Conservation (phyloP, 2,329 filamentous ascomycete genomes). For the Fusarium sp. region DNA sequence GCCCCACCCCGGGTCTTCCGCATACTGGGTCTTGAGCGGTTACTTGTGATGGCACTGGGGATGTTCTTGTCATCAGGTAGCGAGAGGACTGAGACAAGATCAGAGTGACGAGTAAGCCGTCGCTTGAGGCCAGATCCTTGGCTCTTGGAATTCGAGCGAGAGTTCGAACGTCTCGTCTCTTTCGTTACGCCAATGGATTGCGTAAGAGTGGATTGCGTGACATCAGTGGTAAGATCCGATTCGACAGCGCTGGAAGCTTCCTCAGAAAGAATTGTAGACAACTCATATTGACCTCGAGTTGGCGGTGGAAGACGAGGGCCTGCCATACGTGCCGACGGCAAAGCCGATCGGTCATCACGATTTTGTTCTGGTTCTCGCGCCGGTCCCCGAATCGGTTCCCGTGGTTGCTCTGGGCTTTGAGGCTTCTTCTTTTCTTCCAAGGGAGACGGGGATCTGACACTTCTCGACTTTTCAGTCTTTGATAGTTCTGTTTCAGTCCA, state of each 20-base stretch:
- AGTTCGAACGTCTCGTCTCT: constrained; percentile 53
- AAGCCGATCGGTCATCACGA: constrained; percentile 29
- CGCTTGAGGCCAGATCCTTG: constrained; percentile 70
- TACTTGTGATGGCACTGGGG: constrained; percentile 71
- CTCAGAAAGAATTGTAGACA: constrained; percentile 67
- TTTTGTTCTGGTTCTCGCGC: neutral
- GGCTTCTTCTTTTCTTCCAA: constrained; percentile 34
- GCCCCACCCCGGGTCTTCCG: constrained; percentile 75
- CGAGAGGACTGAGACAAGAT: constrained; percentile 92
- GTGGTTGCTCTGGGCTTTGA: neutral
- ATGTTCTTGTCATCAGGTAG: constrained; percentile 67
- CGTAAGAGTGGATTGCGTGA: constrained; percentile 66
- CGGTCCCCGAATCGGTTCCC: neutral
- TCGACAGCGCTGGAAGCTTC: constrained; percentile 56
- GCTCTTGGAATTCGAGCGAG: constrained; percentile 50
- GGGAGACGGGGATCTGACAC: constrained; percentile 29
- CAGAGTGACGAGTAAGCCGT: constrained; percentile 88
- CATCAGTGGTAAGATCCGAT: constrained; percentile 61
- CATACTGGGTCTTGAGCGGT: constrained; percentile 80
- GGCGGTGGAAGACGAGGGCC: constrained; percentile 56
- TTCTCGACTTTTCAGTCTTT: constrained; percentile 24
- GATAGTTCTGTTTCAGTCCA: constrained; percentile 41
- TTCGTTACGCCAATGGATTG: constrained; percentile 61
- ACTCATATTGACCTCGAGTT: constrained; percentile 63
- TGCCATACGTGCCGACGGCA: constrained; percentile 42